Conservation (phyloP, 306 rosid species). For the Cicer bijugum region DNA sequence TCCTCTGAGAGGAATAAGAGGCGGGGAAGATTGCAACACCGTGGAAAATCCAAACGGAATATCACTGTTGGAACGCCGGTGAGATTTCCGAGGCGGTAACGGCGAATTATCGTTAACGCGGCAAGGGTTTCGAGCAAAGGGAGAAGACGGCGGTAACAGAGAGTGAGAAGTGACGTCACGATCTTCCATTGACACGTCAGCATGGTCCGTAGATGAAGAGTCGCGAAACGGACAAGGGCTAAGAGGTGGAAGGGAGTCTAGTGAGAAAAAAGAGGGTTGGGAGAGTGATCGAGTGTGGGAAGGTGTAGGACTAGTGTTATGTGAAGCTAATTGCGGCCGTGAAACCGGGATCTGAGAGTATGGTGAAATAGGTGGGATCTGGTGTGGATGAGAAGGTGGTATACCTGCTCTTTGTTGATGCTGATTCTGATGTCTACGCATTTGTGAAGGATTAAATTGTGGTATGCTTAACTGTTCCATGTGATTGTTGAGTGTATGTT, state of each 20-base stretch:
- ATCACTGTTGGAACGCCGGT: slow-evolving; percentile 88
- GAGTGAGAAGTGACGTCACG: slow-evolving; percentile 71
- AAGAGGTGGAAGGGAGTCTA: slow-evolving; percentile 82
- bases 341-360: slow-evolving; percentile 91
- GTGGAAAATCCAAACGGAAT: slow-evolving; percentile 85
- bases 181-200: slow-evolving; percentile 87
- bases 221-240: slow-evolving; percentile 84
- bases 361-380: slow-evolving; percentile 88
- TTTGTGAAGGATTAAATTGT: slow-evolving; percentile 62
- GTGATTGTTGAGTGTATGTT: slow-evolving; percentile 38
- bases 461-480: slow-evolving; percentile 75
- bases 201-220: slow-evolving; percentile 61
- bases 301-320: slow-evolving; percentile 51
- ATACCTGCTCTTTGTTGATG: slow-evolving; percentile 63
- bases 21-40: slow-evolving; percentile 70
- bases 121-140: slow-evolving; percentile 47
- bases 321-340: slow-evolving; percentile 52
- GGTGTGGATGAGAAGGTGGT: slow-evolving; percentile 89
- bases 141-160: slow-evolving; percentile 70
- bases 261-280: slow-evolving; percentile 73
- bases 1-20: slow-evolving; percentile 62
- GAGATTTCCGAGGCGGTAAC: slow-evolving; percentile 83
- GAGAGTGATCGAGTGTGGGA: slow-evolving; percentile 87
- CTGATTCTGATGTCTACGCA: slow-evolving; percentile 68
- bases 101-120: slow-evolving; percentile 63